Evolutionary conservation across 805 yeast species (phyloP).

Genomic region (Ogataea neopini): DNA sequence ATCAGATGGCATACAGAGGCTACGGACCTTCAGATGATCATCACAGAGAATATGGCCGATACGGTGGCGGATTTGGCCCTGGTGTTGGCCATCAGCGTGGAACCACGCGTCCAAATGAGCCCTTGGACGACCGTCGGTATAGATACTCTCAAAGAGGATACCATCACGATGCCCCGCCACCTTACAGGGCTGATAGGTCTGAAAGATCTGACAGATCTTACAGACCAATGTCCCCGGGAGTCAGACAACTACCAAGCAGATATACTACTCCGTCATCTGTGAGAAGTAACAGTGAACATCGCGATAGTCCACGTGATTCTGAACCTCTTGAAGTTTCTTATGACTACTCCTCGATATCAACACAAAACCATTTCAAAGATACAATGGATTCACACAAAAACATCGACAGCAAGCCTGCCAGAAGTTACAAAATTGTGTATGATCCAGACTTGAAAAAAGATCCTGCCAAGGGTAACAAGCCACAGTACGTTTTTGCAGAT

Average conservation of each 20-base stretch:
- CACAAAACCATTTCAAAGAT: slow-evolving; percentile 24
- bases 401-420: slow-evolving; percentile 1
- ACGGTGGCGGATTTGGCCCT: neutral
- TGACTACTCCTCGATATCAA: slow-evolving; percentile 16
- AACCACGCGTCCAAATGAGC: neutral
- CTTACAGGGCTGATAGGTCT: too few species aligned
- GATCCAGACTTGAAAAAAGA: slow-evolving; percentile 53
- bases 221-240: neutral
- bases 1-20: slow-evolving; percentile 4
- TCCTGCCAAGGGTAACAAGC: slow-evolving; percentile 30
- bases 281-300: slow-evolving; percentile 6
- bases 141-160: neutral
- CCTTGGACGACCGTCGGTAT: neutral
- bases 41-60: neutral
- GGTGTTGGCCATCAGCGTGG: neutral
- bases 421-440: slow-evolving; percentile 41
- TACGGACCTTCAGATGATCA: slow-evolving; percentile 1
- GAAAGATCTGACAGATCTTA: too few species aligned
- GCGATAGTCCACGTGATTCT: neutral
- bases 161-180: neutral
- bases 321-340: slow-evolving; percentile 16
- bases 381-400: slow-evolving; percentile 1
- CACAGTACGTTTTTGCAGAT: slow-evolving; percentile 38
- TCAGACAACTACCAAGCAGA: neutral
- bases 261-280: neutral